Evolutionary conservation across 192 early-diverging fungal species (phyloP), one percentile per base, ranked within the genome.

Genomic region (Coemansia sp.): DNA sequence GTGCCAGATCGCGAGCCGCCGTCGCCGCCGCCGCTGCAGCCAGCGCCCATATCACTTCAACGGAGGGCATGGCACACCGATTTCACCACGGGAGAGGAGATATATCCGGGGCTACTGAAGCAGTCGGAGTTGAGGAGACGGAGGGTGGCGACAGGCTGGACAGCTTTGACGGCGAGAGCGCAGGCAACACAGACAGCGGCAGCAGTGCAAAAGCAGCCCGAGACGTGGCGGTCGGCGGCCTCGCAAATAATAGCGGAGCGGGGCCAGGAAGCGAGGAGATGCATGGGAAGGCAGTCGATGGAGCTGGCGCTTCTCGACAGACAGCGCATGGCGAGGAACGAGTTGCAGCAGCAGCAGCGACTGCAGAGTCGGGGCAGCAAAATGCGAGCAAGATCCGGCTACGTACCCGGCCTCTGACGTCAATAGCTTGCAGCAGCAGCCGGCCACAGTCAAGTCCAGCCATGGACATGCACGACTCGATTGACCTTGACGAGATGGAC

Each of bases 351-450:
- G 10, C 61, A 63, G 13, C 61, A 41, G 41, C 60, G 9, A 5
- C 60, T 39, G 54, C 54, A 56, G 26, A 12, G 54, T 12, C 40
- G 44, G 59, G 32, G 61, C 13, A 18, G 37, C 57, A 59, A 12
- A 41, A 38, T 11, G 7, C 56, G 18, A 59, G 67, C 60, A 81
- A 69, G 64, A 75, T 81, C 48, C 70, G 70, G 9, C 74, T 81
- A 23, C 79, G 79, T 61, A 81, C 79, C 19, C 70, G 79, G 26
- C 79, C 79, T 9, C 60, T 81, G 41, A 81, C 79, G 8, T 69
- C 79, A 11, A 69, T 70, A 37, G 67, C 71, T 0, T 71, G 61
- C 32, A 37, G 53, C 44, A 41, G 13, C 50, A 52, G 67, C 44
- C 50, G 68, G 53, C 61, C 57, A 9, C 63, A 47, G 47, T 47